Evolutionary conservation across 257 asterid species (phyloP).

Genomic region (Gardenia jasminoides): DNA sequence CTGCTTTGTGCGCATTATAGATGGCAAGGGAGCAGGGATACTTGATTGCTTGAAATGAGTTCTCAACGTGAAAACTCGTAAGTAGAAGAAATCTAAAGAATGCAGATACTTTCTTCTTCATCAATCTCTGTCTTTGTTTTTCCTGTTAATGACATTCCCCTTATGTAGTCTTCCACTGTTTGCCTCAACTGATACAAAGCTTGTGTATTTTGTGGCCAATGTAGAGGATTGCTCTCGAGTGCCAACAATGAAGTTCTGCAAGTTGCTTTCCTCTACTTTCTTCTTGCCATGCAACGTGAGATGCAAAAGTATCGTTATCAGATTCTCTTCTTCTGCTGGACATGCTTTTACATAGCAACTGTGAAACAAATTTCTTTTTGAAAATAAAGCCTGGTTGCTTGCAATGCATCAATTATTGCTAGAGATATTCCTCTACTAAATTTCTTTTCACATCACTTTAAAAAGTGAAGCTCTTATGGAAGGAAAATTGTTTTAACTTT

Average conservation of each 20-base stretch:
- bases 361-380: background rate
- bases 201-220: background rate
- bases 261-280: background rate
- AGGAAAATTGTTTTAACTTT: background rate
- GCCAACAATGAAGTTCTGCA: background rate
- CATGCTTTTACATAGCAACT: background rate
- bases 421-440: background rate
- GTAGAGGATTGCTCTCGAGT: background rate
- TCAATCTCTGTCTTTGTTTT: background rate
- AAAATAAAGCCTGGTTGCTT: background rate
- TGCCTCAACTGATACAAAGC: background rate
- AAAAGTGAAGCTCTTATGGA: background rate
- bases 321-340: background rate
- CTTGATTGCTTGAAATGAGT: background rate
- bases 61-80: background rate
- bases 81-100: background rate
- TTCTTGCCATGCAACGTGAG: background rate
- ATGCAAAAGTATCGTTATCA: background rate
- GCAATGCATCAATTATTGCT: background rate
- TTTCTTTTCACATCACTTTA: background rate
- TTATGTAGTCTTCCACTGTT: background rate
- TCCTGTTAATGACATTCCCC: background rate
- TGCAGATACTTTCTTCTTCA: background rate
- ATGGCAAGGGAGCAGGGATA: background rate
- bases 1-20: background rate